Evolutionary conservation across 169 alveolate species (phyloP).

Genomic region (Eimeria praecox): DNA sequence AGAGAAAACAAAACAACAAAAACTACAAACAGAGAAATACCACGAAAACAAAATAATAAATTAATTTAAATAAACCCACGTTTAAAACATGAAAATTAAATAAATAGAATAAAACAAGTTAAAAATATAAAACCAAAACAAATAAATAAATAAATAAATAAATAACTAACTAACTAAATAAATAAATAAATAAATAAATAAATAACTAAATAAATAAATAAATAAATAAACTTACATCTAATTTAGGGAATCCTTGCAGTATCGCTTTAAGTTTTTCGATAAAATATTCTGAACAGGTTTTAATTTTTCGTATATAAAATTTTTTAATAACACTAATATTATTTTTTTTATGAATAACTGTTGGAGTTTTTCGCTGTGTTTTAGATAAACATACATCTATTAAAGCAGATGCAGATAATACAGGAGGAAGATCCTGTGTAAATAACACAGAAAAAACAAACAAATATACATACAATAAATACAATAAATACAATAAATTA

Average conservation of each 20-base stretch:
- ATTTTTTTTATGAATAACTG: conserved; percentile 99
- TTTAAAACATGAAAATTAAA: too few species aligned
- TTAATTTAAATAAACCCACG: too few species aligned
- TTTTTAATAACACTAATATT: conserved; percentile 98
- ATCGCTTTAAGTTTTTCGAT: conserved; percentile 97
- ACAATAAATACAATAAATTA: too few species aligned
- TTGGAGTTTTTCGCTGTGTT: conserved; percentile 99
- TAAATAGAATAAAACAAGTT: not conserved
- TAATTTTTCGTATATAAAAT: conserved; percentile 99
- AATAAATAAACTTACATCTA: conserved; percentile 89
- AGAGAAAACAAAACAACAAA: not conserved
- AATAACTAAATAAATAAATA: not conserved
- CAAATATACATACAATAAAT: too few species aligned
- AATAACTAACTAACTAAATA: not conserved
- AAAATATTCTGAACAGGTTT: conserved; percentile 97
- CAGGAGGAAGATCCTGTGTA: conserved; percentile 83
- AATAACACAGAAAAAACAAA: too few species aligned
- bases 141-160: not conserved
- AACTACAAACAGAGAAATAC: not conserved
- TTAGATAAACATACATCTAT: conserved; percentile 94
- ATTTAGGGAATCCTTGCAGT: conserved; percentile 97
- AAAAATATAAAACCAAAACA: not conserved
- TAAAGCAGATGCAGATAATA: conserved; percentile 78
- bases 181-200: not conserved
- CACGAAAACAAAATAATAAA: too few species aligned